These are phyloP conservation scores for Fomitopsis pinicola DNA, from an alignment of 1,284 basidiomycete genomes.

Conservation along the genomic window DNA sequence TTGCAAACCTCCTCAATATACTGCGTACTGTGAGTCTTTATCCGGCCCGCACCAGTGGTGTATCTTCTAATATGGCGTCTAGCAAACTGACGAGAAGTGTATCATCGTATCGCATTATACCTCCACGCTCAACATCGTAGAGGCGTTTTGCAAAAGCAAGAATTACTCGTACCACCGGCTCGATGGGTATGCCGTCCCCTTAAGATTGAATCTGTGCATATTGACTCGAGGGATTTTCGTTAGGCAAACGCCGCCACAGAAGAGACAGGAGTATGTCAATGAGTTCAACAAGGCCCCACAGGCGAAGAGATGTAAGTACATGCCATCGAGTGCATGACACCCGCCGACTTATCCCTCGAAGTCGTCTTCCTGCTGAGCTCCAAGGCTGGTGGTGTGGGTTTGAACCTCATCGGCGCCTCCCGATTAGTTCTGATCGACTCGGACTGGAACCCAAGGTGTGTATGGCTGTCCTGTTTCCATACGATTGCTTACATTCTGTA, in stretches of 20 bases:
- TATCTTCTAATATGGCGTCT: not conserved
- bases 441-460: conserved; percentile 93
- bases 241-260: conserved; percentile 76
- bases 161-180: conserved; percentile 81
- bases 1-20: conserved; percentile 69
- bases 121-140: conserved; percentile 88
- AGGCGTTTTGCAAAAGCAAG: conserved; percentile 77
- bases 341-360: conserved; percentile 23
- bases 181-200: conserved; percentile 64
- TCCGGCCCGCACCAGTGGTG: not conserved
- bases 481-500: conserved; percentile 23
- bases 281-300: conserved; percentile 76
- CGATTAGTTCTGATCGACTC: conserved; percentile 84
- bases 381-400: conserved; percentile 93
- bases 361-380: conserved; percentile 93
- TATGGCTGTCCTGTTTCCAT: not conserved
- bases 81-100: conserved; percentile 85
- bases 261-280: conserved; percentile 83
- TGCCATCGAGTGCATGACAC: not conserved
- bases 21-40: conserved; percentile 50
- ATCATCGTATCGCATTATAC: conserved; percentile 90
- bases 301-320: conserved; percentile 56
- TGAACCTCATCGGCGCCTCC: conserved; percentile 91
- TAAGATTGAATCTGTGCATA: not conserved
- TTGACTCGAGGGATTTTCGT: conserved; percentile 1